These are phyloP conservation scores for Colletotrichum destructivum DNA, from an alignment of 2,329 filamentous ascomycete genomes.

Conservation along the genomic window DNA sequence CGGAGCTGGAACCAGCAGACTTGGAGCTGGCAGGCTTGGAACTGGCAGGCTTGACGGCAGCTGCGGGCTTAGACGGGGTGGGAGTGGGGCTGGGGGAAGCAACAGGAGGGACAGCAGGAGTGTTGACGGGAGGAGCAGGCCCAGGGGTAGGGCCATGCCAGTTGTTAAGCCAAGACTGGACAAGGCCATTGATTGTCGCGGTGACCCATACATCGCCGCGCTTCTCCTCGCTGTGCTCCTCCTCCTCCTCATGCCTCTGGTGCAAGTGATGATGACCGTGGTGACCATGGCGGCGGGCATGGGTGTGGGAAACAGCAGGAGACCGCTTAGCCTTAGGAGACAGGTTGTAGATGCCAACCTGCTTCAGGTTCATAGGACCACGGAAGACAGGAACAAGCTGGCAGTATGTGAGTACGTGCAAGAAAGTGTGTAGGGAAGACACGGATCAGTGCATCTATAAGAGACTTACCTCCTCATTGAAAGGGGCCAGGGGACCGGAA, in stretches of 20 bases:
- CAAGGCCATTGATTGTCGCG: constrained; percentile 71
- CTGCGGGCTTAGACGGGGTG: constrained; percentile 40
- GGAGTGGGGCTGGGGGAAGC: constrained; percentile 30
- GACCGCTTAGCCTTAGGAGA: constrained; percentile 52
- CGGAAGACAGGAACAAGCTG: constrained; percentile 82
- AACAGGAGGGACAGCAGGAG: constrained; percentile 42
- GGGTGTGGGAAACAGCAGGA: constrained; percentile 46
- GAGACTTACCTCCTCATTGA: constrained; percentile 77
- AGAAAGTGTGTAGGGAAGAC: background rate
- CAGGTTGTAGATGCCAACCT: constrained; percentile 79
- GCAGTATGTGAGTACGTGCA: background rate
- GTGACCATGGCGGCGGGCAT: constrained; percentile 57
- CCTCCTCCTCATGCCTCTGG: constrained; percentile 55
- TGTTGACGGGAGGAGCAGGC: constrained; percentile 24
- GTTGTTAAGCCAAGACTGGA: constrained; percentile 72
- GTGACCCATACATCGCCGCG: constrained; percentile 65
- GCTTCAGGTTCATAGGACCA: constrained; percentile 76
- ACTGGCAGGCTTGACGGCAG: constrained; percentile 34
- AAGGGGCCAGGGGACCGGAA: constrained; percentile 74
- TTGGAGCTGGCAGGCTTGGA: constrained; percentile 38
- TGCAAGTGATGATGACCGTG: constrained; percentile 69
- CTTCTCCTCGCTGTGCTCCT: constrained; percentile 58
- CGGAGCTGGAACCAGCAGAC: constrained; percentile 24
- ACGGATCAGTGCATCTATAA: no score
- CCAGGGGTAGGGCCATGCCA: constrained; percentile 58